These are phyloP conservation scores for Fusarium tanahbumbuense DNA, from an alignment of 2,329 filamentous ascomycete species.

Conservation along the genomic window DNA sequence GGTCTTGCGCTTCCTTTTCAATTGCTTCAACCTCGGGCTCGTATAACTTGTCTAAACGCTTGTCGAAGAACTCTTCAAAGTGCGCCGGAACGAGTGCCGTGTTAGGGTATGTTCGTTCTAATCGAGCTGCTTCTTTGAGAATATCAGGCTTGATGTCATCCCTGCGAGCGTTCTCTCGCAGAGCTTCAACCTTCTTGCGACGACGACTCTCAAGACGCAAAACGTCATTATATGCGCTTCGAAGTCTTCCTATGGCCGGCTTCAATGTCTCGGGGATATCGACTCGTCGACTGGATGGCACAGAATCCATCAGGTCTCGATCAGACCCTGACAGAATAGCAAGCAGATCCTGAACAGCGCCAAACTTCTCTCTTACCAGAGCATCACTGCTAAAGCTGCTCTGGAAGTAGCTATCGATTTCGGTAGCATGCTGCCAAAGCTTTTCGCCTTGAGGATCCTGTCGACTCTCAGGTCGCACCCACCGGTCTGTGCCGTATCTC, in stretches of 20 bases:
- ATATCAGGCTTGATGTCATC: conserved; percentile 93
- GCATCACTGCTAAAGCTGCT: conserved; percentile 67
- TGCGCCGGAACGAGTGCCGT: conserved; percentile 87
- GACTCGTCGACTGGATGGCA: conserved; percentile 84
- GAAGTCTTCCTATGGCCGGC: conserved; percentile 79
- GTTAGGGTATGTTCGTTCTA: conserved; percentile 88
- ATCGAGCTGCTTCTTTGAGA: conserved; percentile 81
- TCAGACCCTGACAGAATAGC: conserved; percentile 82
- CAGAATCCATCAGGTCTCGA: conserved; percentile 84
- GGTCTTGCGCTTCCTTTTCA: conserved; percentile 77
- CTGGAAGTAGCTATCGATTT: conserved; percentile 89
- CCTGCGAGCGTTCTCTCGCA: conserved; percentile 81
- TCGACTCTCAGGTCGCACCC: conserved; percentile 77
- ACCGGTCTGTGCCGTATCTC: conserved; percentile 89
- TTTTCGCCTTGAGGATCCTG: conserved; percentile 74
- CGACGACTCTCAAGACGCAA: conserved; percentile 84
- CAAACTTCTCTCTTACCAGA: conserved; percentile 81
- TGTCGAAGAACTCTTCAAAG: conserved; percentile 91
- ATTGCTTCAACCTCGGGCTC: conserved; percentile 80
- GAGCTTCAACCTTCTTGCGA: conserved; percentile 79
- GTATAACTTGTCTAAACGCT: conserved; percentile 79
- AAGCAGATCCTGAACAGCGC: conserved; percentile 79
- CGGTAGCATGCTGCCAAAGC: conserved; percentile 77
- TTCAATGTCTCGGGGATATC: conserved; percentile 85
- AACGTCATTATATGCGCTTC: conserved; percentile 86